Evolutionary conservation across 768 basidiomycete genomes (phyloP).

Genomic region (Flagelloscypha sp.): DNA sequence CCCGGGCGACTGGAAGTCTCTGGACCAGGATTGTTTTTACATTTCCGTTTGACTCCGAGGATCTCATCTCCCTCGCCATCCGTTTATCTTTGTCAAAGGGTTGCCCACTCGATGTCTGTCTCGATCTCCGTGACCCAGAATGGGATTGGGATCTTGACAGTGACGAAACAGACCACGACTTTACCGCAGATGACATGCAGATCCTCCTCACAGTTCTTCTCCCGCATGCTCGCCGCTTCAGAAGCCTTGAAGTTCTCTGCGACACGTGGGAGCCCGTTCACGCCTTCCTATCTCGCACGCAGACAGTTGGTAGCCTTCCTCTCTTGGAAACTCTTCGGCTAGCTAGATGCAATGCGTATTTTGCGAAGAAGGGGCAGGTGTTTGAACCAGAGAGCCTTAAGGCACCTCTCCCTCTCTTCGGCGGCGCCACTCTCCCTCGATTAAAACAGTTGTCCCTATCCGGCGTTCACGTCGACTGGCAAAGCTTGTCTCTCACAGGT

Average conservation of each 20-base stretch:
- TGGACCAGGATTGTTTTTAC: conserved; percentile 45
- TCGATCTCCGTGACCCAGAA: conserved; percentile 50
- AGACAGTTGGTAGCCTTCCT: conserved; percentile 23
- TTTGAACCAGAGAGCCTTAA: conserved; percentile 37
- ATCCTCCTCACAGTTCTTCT: conserved; percentile 35
- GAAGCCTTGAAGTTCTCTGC: conserved; percentile 38
- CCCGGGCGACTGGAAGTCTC: conserved; percentile 34
- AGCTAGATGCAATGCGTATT: conserved; percentile 52
- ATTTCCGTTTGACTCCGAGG: conserved; percentile 30
- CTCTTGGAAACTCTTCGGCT: conserved; percentile 34
- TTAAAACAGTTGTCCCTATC: conserved; percentile 38
- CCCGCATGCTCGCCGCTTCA: conserved; percentile 40
- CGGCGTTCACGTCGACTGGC: conserved; percentile 55
- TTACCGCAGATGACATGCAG: conserved; percentile 38
- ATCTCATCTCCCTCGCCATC: conserved; percentile 27
- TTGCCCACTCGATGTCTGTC: conserved; percentile 39
- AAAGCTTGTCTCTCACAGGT: conserved; percentile 27
- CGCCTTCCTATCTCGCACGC: conserved; percentile 37
- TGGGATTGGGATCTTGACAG: conserved; percentile 47
- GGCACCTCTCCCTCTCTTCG: conserved; percentile 37
- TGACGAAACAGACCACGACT: conserved; percentile 24
- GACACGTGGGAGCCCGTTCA: conserved; percentile 57
- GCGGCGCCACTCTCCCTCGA: conserved; percentile 22
- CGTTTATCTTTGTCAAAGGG: conserved; percentile 38
- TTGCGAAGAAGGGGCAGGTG: conserved; percentile 32